Base-by-base conservation (phyloP, 805 yeast genomes). In the Saccharomycopsis javanensis region DNA sequence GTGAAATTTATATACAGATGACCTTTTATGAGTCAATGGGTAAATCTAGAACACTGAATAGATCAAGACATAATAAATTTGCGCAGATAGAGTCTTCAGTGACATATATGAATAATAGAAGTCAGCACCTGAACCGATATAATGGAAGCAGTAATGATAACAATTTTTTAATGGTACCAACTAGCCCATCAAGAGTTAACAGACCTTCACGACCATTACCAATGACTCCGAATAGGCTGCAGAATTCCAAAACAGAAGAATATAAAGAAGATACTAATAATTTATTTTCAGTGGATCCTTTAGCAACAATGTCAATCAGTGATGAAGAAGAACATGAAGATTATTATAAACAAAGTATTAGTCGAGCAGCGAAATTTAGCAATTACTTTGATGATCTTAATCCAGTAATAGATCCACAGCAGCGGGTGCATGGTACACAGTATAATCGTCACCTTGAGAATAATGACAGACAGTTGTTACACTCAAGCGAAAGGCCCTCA, bases 1-100 rank as follows among this genome's bases (percentile, higher is more conserved):
- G 99, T 1, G 87, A 81, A 68, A 81, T 94, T 1, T 92, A 83
- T 69, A 71, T 94, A 56, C 98, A 94, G 65, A 84, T 94, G 86
- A 89, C 97, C 0, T 94, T 88, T 66, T 88, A 88, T 66, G 94
- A 96, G 1, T 67, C 74, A 1, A 66, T 52, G 45, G 45, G 51
- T 55, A 57, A 56, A 27, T 46, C 16, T 37, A 48, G 15, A 54
- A 60, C 33, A 58, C 59, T 23, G 60, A 60, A 3, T 23, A 57
- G 7, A 55, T 58, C 28, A 13, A 20, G 27, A 56, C 59, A 16
- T 46, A 46, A 28, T 60, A 56, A 38, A 30, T 55, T 34, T 51
- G 57, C 53, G 54, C 63, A 15, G 57, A 58, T 18, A 31, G 63
- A 53, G 58, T 61, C 25, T 51, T 61, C 15, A 54, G 27, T 28